Evolutionary conservation across 148 eudicot genomes (phyloP), one percentile per base, ranked within the genome.

Genomic region (Dianthus caryophyllus): DNA sequence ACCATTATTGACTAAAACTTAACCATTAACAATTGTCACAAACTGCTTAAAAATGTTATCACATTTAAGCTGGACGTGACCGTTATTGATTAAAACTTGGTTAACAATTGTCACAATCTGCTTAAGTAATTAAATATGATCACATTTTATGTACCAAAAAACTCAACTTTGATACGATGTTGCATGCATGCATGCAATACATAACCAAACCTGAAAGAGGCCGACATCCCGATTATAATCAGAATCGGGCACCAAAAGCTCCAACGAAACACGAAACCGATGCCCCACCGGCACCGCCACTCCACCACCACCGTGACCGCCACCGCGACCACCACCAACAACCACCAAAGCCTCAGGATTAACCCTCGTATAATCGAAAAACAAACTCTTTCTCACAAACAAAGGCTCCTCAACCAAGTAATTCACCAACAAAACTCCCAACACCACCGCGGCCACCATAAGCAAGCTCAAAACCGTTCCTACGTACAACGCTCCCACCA

Each of bases 241-340:
- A 9, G 96, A 92, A n/a, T 92, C 98, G 1, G 98, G 98, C 82
- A 92, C 48, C 75, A 88, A 43, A 11, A 88, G 66, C 58, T 54
- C 54, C 65, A 88, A 54, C 8, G 79, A 73, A 5, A 87, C 88
- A 71, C 64, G 70, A 43, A 79, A 61, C 0, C 79, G 75, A 48
- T 92, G 96, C 17, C 94, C 96, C 55, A 84, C 84, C 0, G 91
- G 94, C 43, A 87, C 85, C 2, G 65, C 77, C 20, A 5, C 36
- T 4, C 39, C 39, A 27, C 54, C 64, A 15, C 43, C 30, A 30
- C 6, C 3, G 5, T 33, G 44, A 21, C 10, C 11, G 0, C 47
- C 33, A 2, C 61, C 55, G 38, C 38, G 38, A 0, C 55, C 63
- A 10, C 67, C 64, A 1, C 58, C 56, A 53, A 87, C 65, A 20